Evolutionary conservation across 345 rosid species (phyloP).

Genomic region (Orychophragmus violaceus): DNA sequence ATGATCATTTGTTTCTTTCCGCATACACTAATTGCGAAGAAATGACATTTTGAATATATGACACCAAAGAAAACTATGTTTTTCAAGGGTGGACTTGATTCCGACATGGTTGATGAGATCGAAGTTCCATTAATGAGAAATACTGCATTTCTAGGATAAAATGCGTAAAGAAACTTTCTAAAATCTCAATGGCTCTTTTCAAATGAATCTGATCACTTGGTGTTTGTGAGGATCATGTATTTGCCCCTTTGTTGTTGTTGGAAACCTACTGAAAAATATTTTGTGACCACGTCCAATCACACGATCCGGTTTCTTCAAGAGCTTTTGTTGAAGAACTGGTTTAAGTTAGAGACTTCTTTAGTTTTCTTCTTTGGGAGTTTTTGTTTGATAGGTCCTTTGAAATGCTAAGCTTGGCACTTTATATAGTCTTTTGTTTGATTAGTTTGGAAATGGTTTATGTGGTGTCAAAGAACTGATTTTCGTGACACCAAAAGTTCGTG

Average conservation of each 20-base stretch:
- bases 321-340: conserved; percentile 13
- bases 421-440: background rate
- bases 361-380: background rate
- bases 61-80: conserved; percentile 61
- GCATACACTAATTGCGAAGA: conserved; percentile 56
- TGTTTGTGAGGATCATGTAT: background rate
- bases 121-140: conserved; percentile 45
- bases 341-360: background rate
- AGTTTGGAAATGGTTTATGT: background rate
- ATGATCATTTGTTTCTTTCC: background rate
- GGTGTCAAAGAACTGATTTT: too few species aligned
- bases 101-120: conserved; percentile 30
- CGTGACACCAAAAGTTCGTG: too few species aligned
- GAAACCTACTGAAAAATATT: background rate
- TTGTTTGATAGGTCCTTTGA: background rate
- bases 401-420: background rate
- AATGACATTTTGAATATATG: conserved; percentile 48
- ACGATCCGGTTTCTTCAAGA: conserved; percentile 9
- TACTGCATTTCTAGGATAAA: conserved; percentile 20
- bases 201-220: conserved; percentile 3
- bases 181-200: conserved; percentile 39
- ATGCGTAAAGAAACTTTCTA: conserved; percentile 33
- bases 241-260: background rate
- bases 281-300: background rate
- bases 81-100: conserved; percentile 35